Evolutionary conservation across 1,284 basidiomycete species (phyloP).

Genomic region (Amylostereum chailletii): DNA sequence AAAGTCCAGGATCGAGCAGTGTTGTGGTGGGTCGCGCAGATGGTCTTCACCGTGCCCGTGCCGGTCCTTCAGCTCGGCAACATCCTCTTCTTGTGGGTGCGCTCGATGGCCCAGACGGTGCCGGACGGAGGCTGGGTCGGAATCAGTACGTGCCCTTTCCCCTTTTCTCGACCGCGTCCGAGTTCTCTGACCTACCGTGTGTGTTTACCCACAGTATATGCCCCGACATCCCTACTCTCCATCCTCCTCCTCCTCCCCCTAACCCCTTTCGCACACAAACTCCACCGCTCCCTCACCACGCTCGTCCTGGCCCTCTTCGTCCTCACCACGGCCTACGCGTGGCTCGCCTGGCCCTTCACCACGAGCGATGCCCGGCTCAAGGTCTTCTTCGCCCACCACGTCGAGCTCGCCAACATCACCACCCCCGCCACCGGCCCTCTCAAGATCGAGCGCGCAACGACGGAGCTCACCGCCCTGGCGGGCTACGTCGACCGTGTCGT

Average conservation of each 20-base stretch:
- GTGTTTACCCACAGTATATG: conserved; percentile 38
- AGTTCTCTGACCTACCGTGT: conserved; percentile 1
- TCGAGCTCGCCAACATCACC: conserved; percentile 30
- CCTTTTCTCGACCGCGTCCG: neutral
- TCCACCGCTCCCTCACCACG: conserved; percentile 37
- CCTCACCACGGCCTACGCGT: conserved; percentile 33
- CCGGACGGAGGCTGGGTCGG: conserved; percentile 47
- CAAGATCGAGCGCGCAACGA: conserved; percentile 17
- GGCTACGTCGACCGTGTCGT: conserved; percentile 38
- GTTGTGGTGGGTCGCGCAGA: conserved; percentile 58
- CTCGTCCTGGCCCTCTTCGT: conserved; percentile 35
- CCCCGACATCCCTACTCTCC: conserved; percentile 32
- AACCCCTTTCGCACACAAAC: conserved; percentile 51
- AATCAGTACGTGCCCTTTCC: conserved; percentile 4
- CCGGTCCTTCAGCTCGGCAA: conserved; percentile 53
- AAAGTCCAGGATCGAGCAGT: conserved; percentile 23
- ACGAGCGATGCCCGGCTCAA: conserved; percentile 51
- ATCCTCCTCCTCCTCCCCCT: conserved; percentile 49
- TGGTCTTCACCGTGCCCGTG: conserved; percentile 46
- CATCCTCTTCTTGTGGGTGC: conserved; percentile 39
- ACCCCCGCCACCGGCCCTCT: conserved; percentile 7
- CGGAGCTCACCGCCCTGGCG: conserved; percentile 39
- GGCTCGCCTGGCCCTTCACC: conserved; percentile 50
- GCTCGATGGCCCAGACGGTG: conserved; percentile 48
- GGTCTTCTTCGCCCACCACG: conserved; percentile 55